These are phyloP conservation scores for Sisymbrium altissimum DNA, from an alignment of 345 rosid species.

Conservation along the genomic window DNA sequence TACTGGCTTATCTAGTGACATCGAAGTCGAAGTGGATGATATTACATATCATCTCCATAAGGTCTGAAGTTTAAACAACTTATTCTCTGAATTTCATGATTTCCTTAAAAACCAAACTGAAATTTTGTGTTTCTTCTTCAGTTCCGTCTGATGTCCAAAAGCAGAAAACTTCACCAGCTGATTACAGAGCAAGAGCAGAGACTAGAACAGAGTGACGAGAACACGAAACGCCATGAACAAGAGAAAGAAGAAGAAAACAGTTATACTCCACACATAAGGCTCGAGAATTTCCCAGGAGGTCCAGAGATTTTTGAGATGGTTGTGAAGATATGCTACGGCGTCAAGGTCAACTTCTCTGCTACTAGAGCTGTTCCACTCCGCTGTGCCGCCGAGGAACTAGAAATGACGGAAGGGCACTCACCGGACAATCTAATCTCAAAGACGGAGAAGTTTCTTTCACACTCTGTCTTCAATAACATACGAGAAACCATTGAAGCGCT, in stretches of 20 bases:
- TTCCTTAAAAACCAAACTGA: not conserved
- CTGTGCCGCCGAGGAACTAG: constrained; percentile 79
- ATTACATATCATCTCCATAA: constrained; percentile 82
- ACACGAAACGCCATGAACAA: constrained; percentile 2
- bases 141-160: constrained; percentile 81
- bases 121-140: constrained; percentile 29
- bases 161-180: constrained; percentile 59
- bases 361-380: constrained; percentile 64
- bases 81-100: not conserved
- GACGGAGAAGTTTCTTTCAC: constrained; percentile 57
- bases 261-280: constrained; percentile 36
- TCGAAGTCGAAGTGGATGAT: constrained; percentile 64
- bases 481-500: constrained; percentile 60
- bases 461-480: constrained; percentile 49
- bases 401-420: constrained; percentile 75
- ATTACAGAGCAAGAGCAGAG: constrained; percentile 60
- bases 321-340: constrained; percentile 82
- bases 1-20: constrained; percentile 72
- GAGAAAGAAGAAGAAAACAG: not conserved
- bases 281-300: constrained; percentile 76
- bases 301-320: constrained; percentile 70
- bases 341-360: constrained; percentile 58
- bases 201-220: not conserved
- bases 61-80: constrained; percentile 34
- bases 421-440: constrained; percentile 62